Conservation (phyloP, 2,329 filamentous ascomycete species). For the Stagonosporopsis vannaccii region DNA sequence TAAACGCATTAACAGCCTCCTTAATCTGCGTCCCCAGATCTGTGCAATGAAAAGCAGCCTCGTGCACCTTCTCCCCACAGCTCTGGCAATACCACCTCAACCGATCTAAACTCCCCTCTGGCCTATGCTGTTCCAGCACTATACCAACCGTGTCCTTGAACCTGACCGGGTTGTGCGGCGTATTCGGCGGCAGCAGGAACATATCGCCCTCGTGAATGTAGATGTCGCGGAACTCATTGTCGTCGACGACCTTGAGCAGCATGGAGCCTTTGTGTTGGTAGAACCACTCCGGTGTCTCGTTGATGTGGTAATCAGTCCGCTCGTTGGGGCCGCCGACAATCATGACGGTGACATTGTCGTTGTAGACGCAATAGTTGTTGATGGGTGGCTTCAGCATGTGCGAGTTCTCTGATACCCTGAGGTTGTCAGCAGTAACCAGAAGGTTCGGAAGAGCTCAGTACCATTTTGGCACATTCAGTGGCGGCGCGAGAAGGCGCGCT, state of each 20-base stretch:
- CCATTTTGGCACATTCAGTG: slow-evolving; percentile 53
- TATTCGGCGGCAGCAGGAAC: slow-evolving; percentile 91
- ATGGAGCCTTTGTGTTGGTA: slow-evolving; percentile 94
- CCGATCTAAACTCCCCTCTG: slow-evolving; percentile 72
- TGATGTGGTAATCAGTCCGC: slow-evolving; percentile 98
- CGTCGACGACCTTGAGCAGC: slow-evolving; percentile 89
- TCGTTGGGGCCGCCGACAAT: slow-evolving; percentile 96
- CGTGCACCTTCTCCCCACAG: slow-evolving; percentile 78
- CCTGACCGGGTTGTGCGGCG: slow-evolving; percentile 93
- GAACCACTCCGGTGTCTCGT: slow-evolving; percentile 96
- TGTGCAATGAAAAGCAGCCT: slow-evolving; percentile 85
- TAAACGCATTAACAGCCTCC: slow-evolving; percentile 83
- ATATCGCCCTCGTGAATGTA: slow-evolving; percentile 92
- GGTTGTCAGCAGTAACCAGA: background rate
- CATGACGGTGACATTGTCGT: slow-evolving; percentile 84
- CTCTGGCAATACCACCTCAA: slow-evolving; percentile 89
- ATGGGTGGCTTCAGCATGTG: slow-evolving; percentile 93
- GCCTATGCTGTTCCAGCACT: slow-evolving; percentile 86
- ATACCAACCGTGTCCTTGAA: slow-evolving; percentile 94
- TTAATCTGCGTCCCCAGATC: slow-evolving; percentile 96
- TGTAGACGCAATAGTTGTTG: slow-evolving; percentile 98
- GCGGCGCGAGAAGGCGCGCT: slow-evolving; percentile 35
- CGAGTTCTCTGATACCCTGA: slow-evolving; percentile 87
- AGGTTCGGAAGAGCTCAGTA: slow-evolving; percentile 16
- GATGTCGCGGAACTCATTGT: slow-evolving; percentile 75